phyloP scores from a whole-genome alignment of 2,329 filamentous ascomycete species.

The Pyrenophora seminiperda region DNA sequence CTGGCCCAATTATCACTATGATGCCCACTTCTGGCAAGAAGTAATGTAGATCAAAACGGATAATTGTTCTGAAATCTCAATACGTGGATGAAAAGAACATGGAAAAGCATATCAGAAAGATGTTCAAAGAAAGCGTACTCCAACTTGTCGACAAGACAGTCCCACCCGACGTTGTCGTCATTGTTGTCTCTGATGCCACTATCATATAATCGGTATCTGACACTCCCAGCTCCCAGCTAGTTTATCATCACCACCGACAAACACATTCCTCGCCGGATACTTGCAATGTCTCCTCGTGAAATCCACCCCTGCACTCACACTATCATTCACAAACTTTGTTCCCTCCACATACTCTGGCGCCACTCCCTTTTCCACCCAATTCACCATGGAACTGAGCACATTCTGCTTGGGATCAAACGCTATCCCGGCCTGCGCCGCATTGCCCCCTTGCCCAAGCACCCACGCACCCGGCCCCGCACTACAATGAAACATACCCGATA shows the following conservation, averaged over 20 bases:
- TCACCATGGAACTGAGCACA: constrained; percentile 50
- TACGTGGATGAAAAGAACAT: no score
- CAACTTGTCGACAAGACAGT: no score
- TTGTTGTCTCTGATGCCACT: background rate
- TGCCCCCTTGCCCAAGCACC: constrained; percentile 35
- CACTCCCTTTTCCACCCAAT: constrained; percentile 50
- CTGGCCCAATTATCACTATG: no score
- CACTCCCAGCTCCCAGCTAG: constrained; percentile 34
- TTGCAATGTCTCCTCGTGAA: constrained; percentile 56
- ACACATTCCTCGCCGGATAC: constrained; percentile 16
- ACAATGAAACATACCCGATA: constrained; percentile 60
- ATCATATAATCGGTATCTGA: background rate
- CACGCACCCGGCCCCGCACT: constrained; percentile 53
- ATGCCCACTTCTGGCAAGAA: no score
- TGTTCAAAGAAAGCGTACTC: no score
- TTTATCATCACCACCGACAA: constrained; percentile 28
- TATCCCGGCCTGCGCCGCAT: constrained; percentile 23
- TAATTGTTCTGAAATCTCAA: no score
- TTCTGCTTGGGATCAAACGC: constrained; percentile 23
- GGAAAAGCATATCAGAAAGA: no score
- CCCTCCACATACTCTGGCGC: constrained; percentile 47
- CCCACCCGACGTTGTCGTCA: no score
- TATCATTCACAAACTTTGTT: constrained; percentile 46
- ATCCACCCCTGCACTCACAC: constrained; percentile 47
- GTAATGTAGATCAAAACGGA: no score